Conservation (phyloP, 2,329 filamentous ascomycete genomes). For the Chaetomiaceae sp. region DNA sequence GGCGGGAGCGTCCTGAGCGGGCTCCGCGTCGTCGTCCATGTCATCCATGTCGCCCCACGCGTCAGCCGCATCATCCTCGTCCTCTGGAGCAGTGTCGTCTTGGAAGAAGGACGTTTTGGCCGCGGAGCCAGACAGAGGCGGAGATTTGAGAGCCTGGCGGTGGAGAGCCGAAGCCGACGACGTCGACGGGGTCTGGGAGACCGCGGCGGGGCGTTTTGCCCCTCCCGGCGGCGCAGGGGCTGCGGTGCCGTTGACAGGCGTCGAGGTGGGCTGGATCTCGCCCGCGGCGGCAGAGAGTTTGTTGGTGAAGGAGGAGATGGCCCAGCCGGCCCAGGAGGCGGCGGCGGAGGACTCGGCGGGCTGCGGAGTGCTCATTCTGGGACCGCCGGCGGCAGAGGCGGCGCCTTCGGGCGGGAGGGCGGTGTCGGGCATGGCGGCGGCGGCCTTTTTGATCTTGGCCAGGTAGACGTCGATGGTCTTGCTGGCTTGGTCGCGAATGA, state of each 20-base stretch:
- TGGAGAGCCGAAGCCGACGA: constrained; percentile 53
- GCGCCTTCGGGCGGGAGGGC: constrained; percentile 60
- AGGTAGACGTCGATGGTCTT: constrained; percentile 87
- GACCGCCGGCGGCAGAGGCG: constrained; percentile 46
- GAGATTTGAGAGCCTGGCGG: constrained; percentile 52
- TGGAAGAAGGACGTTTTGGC: constrained; percentile 48
- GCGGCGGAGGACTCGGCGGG: constrained; percentile 41
- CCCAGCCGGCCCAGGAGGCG: constrained; percentile 87
- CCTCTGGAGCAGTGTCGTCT: constrained; percentile 33
- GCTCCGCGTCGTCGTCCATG: constrained; percentile 32
- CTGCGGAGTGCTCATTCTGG: constrained; percentile 76
- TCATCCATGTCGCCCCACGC: constrained; percentile 71
- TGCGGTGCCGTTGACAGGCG: constrained; percentile 39
- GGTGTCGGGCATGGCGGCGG: constrained; percentile 71
- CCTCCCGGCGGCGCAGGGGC: constrained; percentile 25
- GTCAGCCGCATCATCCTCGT: constrained; percentile 57
- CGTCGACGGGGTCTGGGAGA: constrained; percentile 28
- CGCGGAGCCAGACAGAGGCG: constrained; percentile 36
- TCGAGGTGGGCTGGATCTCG: constrained; percentile 60
- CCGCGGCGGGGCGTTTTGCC: constrained; percentile 27
- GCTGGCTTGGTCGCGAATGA: constrained; percentile 83
- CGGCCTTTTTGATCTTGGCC: constrained; percentile 72
- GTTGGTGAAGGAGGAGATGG: constrained; percentile 97
- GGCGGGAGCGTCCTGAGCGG: constrained; percentile 24
- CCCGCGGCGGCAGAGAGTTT: constrained; percentile 79